Base-by-base conservation (phyloP, 1,284 basidiomycete genomes). In the Lentinus polychrous region DNA sequence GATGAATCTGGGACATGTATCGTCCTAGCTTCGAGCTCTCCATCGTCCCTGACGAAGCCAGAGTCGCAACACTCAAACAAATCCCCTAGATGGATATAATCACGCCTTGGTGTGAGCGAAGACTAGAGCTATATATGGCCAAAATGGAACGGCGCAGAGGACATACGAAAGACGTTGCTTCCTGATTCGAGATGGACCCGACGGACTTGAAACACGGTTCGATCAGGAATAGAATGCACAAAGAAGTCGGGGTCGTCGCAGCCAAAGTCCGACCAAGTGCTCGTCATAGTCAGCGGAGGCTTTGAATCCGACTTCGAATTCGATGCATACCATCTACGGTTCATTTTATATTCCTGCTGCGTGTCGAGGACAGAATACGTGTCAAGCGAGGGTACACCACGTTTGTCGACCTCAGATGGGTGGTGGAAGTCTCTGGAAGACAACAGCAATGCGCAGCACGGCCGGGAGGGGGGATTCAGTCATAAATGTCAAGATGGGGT, bases 91-190 rank as follows among this genome's bases (percentile, higher is more conserved):
- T 45, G 44, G 52, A 51, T 15, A 43, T 27, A 3, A 22, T 20
- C n/a, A n/a, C n/a, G n/a, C 5, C 39, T 40, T 40, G 12, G 20
- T 17, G 27, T 27, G 27, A 27, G 27, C 27, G 5, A 27, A 27
- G 27, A 27, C 27, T 4, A 27, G 5, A 10, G 5, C 27, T 27
- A 27, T 27, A 27, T 27, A 27, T 27, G 27, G 27, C 27, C 27
- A 27, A 27, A 27, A 27, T 27, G 27, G 27, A 27, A 27, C 27
- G 27, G 24, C 17, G 48, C 49, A 35, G 10, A 36, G 15, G 48
- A 63, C 76, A 55, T 66, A 82, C 82, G 65, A 56, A 85, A 84
- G 50, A 83, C 72, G 56, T 77, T 71, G 55, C 80, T 83, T 46
- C 56, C 54, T 11, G 63, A 67, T 46, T 62, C 57, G 46, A 84